phyloP scores from a whole-genome alignment of 306 rosid species.

The Vigna hirtella region DNA sequence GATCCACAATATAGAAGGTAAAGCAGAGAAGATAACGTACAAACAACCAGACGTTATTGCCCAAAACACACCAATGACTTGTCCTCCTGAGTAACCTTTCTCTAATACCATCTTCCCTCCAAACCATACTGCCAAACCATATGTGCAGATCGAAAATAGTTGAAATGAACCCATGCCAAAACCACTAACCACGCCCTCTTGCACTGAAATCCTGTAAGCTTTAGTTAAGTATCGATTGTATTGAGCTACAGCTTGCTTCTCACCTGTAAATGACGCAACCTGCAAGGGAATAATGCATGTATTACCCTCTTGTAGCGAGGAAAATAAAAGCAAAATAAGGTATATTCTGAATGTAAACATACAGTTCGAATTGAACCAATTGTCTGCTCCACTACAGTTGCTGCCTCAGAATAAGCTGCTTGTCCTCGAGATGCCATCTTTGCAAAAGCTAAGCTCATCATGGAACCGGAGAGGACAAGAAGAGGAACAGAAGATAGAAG shows the following conservation, averaged over 20 bases:
- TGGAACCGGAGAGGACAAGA: conserved; percentile 68
- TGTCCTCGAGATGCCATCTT: conserved; percentile 77
- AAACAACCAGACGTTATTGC: conserved; percentile 72
- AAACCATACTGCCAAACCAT: conserved; percentile 75
- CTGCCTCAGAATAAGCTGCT: conserved; percentile 72
- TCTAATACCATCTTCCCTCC: conserved; percentile 80
- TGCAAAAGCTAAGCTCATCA: conserved; percentile 53
- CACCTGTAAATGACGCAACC: conserved; percentile 86
- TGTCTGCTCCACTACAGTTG: conserved; percentile 68
- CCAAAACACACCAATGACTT: conserved; percentile 60
- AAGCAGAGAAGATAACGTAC: conserved; percentile 52
- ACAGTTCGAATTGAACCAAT: conserved; percentile 82
- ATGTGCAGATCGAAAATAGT: conserved; percentile 52
- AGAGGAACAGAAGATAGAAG: conserved; percentile 70
- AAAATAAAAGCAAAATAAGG: conserved; percentile 16
- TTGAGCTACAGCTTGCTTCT: conserved; percentile 64
- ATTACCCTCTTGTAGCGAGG: background rate
- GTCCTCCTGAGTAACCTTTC: conserved; percentile 81
- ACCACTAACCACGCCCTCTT: conserved; percentile 71
- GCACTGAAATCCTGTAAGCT: conserved; percentile 72
- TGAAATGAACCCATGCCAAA: conserved; percentile 61
- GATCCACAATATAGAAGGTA: conserved; percentile 14
- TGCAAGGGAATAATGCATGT: conserved; percentile 33
- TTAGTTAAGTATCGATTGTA: conserved; percentile 60
- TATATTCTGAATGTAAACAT: conserved; percentile 35